Base-by-base conservation (phyloP, 73 alveolate genomes). In the Diophrys sp. region DNA sequence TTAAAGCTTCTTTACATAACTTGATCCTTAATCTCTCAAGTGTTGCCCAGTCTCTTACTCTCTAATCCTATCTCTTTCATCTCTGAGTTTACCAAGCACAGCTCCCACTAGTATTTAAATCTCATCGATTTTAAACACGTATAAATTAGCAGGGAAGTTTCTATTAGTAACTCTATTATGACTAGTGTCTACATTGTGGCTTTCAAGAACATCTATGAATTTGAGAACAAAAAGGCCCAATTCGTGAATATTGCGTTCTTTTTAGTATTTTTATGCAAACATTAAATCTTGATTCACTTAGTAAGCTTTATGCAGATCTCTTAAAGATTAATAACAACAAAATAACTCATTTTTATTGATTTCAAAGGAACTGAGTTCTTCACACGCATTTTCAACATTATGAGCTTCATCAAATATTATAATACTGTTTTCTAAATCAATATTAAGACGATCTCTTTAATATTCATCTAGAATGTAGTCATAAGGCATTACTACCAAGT, bases 401-500 rank as follows among this genome's bases (percentile, higher is more conserved):
- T 96, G 99, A 24, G 98, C 99, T 79, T 96, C 99, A 83, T 96
- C 99, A 68, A 96, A 83, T 1, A 96, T 77, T 34, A 96, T 80
- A 27, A 96, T 81, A 27, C 91, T 73, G 56, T 93, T 89, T 32
- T 89, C 80, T 0, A 85, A 66, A 11, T 53, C 62, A 32, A 94
- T 77, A 73, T 74, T 80, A 27, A 89, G 73, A 73, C 76, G 74
- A 33, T 71, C 71, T 73, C 90, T 79, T 34, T 89, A 70, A 26
- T 90, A 75, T 70, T 84, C 87, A 31, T 70, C 83, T 30, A 70
- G 79, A 71, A 71, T 71, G 29, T 71, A 71, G 57, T 84, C 69
- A 74, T 84, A 84, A 1, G 91, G 91, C 57, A 84, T 77, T 18
- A 84, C 56, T 25, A 81, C 83, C 2, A 84, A 25, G 56, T 84